Evolutionary conservation across 2,329 filamentous ascomycete genomes (phyloP).

Genomic region (Sclerotinia glacialis): DNA sequence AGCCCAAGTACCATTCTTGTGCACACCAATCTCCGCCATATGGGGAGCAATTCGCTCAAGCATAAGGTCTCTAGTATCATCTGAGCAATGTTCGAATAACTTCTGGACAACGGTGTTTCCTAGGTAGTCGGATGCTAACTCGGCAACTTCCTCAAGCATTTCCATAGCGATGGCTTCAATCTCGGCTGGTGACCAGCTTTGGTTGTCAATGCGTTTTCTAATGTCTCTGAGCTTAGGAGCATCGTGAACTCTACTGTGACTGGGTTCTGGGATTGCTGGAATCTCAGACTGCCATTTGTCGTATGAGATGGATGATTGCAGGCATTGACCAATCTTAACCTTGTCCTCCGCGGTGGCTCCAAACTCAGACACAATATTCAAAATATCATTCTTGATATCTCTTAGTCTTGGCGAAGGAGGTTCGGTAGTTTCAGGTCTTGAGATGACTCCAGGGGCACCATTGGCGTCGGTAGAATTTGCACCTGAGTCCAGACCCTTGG

Average conservation of each 20-base stretch:
- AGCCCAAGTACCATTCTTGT: slow-evolving; percentile 99
- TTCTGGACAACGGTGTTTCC: slow-evolving; percentile 99
- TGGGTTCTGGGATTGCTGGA: slow-evolving; percentile 82
- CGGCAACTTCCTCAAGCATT: slow-evolving; percentile 95
- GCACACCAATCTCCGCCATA: slow-evolving; percentile 91
- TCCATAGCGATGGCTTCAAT: slow-evolving; percentile 89
- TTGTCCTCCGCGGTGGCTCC: slow-evolving; percentile 79
- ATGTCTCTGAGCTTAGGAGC: slow-evolving; percentile 94
- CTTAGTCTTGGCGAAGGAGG: slow-evolving; percentile 69
- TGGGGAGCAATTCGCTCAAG: slow-evolving; percentile 82
- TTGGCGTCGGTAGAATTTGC: slow-evolving; percentile 40
- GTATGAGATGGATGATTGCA: slow-evolving; percentile 75
- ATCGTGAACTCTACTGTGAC: slow-evolving; percentile 84
- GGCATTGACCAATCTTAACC: slow-evolving; percentile 65
- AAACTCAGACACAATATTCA: slow-evolving; percentile 83
- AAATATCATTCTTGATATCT: slow-evolving; percentile 79
- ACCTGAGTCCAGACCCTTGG: slow-evolving; percentile 52
- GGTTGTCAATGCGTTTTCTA: slow-evolving; percentile 95
- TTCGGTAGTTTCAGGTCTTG: slow-evolving; percentile 47
- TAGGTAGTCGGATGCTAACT: slow-evolving; percentile 91
- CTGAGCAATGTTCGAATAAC: slow-evolving; percentile 93
- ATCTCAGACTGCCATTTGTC: slow-evolving; percentile 76
- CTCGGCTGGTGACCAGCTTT: slow-evolving; percentile 77
- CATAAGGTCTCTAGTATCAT: slow-evolving; percentile 88
- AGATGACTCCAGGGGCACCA: slow-evolving; percentile 43